phyloP scores from a whole-genome alignment of 1,284 basidiomycete species.

The Apiotrichum veenhuisii region DNA sequence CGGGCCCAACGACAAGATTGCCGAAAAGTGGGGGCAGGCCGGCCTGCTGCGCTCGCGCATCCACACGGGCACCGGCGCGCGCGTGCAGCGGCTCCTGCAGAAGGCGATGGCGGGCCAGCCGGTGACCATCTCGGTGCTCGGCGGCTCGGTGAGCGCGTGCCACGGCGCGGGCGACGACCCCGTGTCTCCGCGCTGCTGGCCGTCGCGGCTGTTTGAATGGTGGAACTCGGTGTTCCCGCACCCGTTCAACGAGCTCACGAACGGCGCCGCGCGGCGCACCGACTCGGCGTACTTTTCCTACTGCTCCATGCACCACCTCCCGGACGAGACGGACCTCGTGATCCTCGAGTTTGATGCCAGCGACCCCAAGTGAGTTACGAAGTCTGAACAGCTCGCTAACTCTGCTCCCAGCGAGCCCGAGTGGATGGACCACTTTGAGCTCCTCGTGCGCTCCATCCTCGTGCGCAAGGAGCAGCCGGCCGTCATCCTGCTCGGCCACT shows the following conservation, averaged over 20 bases:
- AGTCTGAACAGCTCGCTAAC: background rate
- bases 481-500: constrained; percentile 84
- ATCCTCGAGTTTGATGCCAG: constrained; percentile 89
- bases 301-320: constrained; percentile 84
- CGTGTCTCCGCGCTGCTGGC: constrained; percentile 77
- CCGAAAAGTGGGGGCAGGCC: constrained; percentile 68
- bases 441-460: constrained; percentile 68
- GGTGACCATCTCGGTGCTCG: constrained; percentile 83
- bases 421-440: constrained; percentile 78
- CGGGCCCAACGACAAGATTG: constrained; percentile 73
- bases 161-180: constrained; percentile 91
- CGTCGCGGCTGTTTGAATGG: constrained; percentile 89
- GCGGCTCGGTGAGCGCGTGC: constrained; percentile 87
- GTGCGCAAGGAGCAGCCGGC: constrained; percentile 68
- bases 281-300: constrained; percentile 89
- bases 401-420: constrained; percentile 58
- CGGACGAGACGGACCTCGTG: constrained; percentile 84
- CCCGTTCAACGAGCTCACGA: constrained; percentile 90
- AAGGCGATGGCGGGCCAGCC: constrained; percentile 81
- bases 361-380: constrained; percentile 71
- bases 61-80: constrained; percentile 74
- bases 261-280: constrained; percentile 83
- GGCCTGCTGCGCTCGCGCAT: constrained; percentile 71
- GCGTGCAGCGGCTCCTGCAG: constrained; percentile 76
- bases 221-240: constrained; percentile 93